Evolutionary conservation across 2,329 filamentous ascomycete genomes (phyloP).

Genomic region (Bipolaris victoriae): DNA sequence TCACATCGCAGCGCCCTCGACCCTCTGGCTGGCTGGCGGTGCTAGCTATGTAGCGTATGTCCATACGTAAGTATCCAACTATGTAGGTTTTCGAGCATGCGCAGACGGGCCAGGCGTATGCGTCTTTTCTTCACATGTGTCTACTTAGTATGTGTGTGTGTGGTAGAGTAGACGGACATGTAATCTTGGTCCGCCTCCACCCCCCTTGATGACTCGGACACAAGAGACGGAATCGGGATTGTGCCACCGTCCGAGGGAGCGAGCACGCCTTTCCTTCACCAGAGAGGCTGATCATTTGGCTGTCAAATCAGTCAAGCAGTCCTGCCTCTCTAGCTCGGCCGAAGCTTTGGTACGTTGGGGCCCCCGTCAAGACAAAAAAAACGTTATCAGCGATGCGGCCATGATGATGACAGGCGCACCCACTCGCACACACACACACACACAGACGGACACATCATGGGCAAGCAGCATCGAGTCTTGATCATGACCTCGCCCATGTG

Average conservation of each 20-base stretch:
- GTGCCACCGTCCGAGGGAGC: slow-evolving; percentile 20
- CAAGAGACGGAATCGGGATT: slow-evolving; percentile 3
- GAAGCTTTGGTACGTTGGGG: slow-evolving; percentile 19
- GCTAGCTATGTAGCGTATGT: too few species aligned
- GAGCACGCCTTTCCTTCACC: background rate
- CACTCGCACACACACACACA: background rate
- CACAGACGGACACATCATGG: background rate
- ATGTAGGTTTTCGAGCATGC: background rate
- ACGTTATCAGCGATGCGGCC: slow-evolving; percentile 20
- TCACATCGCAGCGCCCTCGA: too few species aligned
- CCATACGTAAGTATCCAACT: background rate
- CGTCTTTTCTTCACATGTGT: background rate
- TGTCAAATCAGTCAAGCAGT: slow-evolving; percentile 7
- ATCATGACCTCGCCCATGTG: slow-evolving; percentile 24
- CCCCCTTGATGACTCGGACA: slow-evolving; percentile 6
- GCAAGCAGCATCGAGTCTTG: slow-evolving; percentile 5
- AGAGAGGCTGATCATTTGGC: slow-evolving; percentile 22
- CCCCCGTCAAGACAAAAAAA: slow-evolving; percentile 22
- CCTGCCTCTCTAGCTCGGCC: slow-evolving; percentile 25
- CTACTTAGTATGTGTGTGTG: too few species aligned
- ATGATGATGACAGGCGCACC: slow-evolving; percentile 10
- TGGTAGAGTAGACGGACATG: too few species aligned
- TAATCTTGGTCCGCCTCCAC: too few species aligned
- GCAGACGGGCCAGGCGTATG: background rate
- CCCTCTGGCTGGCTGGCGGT: too few species aligned